phyloP scores from a whole-genome alignment of 352 stramenopile genomes.

The Pythium aquatile region DNA sequence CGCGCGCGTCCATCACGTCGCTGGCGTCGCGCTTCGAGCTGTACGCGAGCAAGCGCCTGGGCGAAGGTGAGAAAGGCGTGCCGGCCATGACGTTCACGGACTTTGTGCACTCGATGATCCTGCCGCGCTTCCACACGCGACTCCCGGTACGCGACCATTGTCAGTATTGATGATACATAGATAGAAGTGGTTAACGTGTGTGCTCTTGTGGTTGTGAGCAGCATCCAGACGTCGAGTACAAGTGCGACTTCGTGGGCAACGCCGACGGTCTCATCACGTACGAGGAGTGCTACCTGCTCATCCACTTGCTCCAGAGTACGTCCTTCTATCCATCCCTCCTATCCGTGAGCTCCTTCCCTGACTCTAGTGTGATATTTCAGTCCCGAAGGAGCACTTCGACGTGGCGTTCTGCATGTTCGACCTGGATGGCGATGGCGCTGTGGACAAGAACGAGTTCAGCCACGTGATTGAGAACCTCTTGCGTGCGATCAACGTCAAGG shows the following conservation, averaged over 20 bases:
- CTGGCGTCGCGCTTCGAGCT: conserved; percentile 51
- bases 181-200: not conserved
- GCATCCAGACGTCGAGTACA: conserved; percentile 54
- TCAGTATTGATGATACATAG: not conserved
- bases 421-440: conserved; percentile 65
- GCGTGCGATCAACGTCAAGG: conserved; percentile 33
- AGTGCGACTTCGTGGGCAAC: conserved; percentile 74
- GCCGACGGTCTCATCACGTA: conserved; percentile 71
- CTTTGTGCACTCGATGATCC: conserved; percentile 73
- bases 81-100: conserved; percentile 79
- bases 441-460: conserved; percentile 75
- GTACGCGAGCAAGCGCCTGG: conserved; percentile 53
- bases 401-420: conserved; percentile 85
- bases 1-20: conserved; percentile 37
- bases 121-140: conserved; percentile 67
- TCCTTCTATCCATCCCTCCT: not conserved
- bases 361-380: conserved; percentile 23
- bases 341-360: not conserved
- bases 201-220: conserved; percentile 23
- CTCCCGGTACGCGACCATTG: conserved; percentile 35
- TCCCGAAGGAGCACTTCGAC: conserved; percentile 74
- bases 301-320: conserved; percentile 76
- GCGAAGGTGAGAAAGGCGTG: conserved; percentile 22
- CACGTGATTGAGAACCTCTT: conserved; percentile 71
- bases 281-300: conserved; percentile 78